Evolutionary conservation across 2,329 filamentous ascomycete genomes (phyloP).

Genomic region (Chrysosporium queenslandicum): DNA sequence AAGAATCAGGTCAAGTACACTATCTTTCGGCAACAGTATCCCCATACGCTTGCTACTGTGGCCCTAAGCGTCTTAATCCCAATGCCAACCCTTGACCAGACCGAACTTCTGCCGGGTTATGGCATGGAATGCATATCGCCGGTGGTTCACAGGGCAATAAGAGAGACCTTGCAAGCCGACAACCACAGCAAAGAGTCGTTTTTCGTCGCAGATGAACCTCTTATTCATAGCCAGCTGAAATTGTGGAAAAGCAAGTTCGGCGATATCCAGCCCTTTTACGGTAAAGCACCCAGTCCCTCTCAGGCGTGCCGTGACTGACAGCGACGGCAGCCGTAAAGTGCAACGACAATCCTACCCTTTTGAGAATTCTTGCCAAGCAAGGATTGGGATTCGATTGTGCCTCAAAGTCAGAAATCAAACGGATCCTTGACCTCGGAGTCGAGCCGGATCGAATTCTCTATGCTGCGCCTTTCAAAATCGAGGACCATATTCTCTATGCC

Average conservation of each 20-base stretch:
- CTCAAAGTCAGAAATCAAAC: constrained; percentile 21
- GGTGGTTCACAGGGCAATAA: background rate
- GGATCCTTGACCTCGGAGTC: constrained; percentile 20
- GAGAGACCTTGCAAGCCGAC: background rate
- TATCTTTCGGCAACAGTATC: background rate
- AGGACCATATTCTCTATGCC: constrained; percentile 19
- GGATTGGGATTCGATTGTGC: constrained; percentile 25
- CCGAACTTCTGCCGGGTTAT: background rate
- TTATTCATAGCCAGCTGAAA: constrained; percentile 7
- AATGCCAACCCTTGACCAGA: background rate
- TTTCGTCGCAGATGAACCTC: constrained; percentile 5
- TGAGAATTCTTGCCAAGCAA: constrained; percentile 20
- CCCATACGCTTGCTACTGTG: too few species aligned
- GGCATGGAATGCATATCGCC: background rate
- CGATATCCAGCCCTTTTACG: constrained; percentile 10
- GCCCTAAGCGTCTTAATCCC: background rate
- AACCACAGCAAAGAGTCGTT: constrained; percentile 1
- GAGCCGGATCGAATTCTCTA: constrained; percentile 23
- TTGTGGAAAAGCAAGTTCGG: background rate
- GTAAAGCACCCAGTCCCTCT: background rate
- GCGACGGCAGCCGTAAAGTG: constrained; percentile 24
- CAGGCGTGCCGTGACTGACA: background rate
- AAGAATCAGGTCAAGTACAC: background rate
- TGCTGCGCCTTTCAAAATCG: constrained; percentile 24
- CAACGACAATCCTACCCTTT: constrained; percentile 22